Conservation (phyloP, 768 basidiomycete genomes). For the Leccinum longicurvipes region DNA sequence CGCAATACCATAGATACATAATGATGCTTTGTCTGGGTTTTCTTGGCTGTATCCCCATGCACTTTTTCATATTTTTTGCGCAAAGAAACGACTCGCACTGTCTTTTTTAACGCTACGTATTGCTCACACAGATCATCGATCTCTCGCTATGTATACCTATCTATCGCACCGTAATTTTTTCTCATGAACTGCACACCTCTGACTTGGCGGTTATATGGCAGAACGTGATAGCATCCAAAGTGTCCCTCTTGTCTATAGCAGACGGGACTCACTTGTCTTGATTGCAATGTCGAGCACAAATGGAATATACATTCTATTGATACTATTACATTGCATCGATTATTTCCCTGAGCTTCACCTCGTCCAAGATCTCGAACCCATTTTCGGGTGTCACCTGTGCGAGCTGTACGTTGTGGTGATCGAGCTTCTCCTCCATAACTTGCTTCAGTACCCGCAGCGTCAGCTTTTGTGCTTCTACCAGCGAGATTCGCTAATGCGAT, state of each 20-base stretch:
- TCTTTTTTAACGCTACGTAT: constrained; percentile 7
- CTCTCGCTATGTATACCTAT: constrained; percentile 24
- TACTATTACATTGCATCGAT: constrained; percentile 74
- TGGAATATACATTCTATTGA: constrained; percentile 14
- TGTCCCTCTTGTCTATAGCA: neutral
- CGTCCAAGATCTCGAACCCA: constrained; percentile 90
- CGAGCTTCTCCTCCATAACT: constrained; percentile 99
- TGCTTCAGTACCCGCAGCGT: constrained; percentile 92
- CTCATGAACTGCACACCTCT: constrained; percentile 2
- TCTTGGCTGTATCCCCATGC: constrained; percentile 16
- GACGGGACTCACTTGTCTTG: neutral
- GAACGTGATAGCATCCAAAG: neutral
- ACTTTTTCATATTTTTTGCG: neutral
- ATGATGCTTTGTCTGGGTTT: constrained; percentile 7
- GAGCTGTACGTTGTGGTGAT: constrained; percentile 97
- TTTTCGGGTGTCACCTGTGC: constrained; percentile 85
- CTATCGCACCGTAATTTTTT: constrained; percentile 14
- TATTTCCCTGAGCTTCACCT: constrained; percentile 73
- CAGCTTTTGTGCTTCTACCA: constrained; percentile 82
- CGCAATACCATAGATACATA: neutral
- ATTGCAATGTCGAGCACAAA: neutral
- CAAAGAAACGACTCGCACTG: constrained; percentile 11
- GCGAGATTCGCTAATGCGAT: constrained; percentile 76
- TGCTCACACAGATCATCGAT: neutral
- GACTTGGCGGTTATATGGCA: neutral